phyloP scores from a whole-genome alignment of 257 asterid genomes.

The Solanum acaule region DNA sequence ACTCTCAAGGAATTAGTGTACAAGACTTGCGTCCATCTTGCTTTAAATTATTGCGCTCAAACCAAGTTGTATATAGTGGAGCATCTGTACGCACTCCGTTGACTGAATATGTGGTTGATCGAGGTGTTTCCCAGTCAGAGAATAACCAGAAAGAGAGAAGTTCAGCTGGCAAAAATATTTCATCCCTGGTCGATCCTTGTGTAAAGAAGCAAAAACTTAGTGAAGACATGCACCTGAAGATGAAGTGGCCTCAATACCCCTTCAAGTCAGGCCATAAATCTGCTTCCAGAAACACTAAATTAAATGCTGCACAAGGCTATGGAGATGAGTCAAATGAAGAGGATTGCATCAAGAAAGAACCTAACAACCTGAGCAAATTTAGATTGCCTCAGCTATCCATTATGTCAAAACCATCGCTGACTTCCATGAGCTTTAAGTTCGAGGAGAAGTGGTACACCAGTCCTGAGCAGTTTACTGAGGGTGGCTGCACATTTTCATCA shows the following conservation, averaged over 20 bases:
- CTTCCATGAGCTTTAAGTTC: constrained; percentile 22
- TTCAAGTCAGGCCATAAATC: constrained; percentile 33
- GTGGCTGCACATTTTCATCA: constrained; percentile 53
- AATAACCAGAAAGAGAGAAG: constrained; percentile 33
- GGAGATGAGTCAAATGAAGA: constrained; percentile 16
- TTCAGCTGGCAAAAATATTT: constrained; percentile 22
- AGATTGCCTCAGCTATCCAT: constrained; percentile 21
- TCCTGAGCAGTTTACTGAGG: constrained; percentile 59
- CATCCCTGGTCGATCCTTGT: constrained; percentile 21
- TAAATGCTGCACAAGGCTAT: constrained; percentile 18
- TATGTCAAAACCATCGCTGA: constrained; percentile 21
- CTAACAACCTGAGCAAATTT: constrained; percentile 15
- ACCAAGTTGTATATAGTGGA: constrained; percentile 51
- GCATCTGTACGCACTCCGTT: constrained; percentile 22
- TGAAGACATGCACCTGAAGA: constrained; percentile 22
- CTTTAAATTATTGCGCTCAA: constrained; percentile 53
- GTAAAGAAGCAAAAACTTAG: constrained; percentile 48
- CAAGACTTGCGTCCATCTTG: constrained; percentile 69
- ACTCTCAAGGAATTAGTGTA: constrained; percentile 54
- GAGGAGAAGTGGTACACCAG: constrained; percentile 86
- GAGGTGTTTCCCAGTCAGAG: constrained; percentile 21
- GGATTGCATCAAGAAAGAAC: constrained; percentile 19
- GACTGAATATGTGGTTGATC: constrained; percentile 23
- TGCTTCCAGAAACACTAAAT: constrained; percentile 13
- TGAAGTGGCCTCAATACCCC: constrained; percentile 60